Percentiles rank a stretch among this genome's conserved stretches.
phyloP scores from a whole-genome alignment of 1,284 basidiomycete genomes.

The Boletellus sp. region DNA sequence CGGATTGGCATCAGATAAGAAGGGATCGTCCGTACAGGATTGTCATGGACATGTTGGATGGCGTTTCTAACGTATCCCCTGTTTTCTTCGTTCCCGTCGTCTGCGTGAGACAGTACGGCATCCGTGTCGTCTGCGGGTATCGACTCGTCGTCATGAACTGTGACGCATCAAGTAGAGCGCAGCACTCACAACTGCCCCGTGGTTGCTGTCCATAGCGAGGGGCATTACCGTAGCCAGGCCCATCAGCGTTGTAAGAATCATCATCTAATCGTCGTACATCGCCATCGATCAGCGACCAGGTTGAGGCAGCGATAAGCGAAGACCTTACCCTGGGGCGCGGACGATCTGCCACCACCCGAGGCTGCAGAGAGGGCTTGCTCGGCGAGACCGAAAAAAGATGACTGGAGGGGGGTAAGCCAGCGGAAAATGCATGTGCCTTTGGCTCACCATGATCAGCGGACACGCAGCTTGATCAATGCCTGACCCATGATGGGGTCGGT shows the following conservation, averaged over 20 bases:
- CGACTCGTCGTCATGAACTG: slow-evolving; percentile 1
- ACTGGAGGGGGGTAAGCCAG: slow-evolving; percentile 38
- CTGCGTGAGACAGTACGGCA: slow-evolving; percentile 47
- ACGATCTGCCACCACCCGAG: slow-evolving; percentile 43
- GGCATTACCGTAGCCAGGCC: slow-evolving; percentile 12
- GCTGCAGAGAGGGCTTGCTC: slow-evolving; percentile 47
- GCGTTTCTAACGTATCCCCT: slow-evolving; percentile 18
- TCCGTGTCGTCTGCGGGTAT: slow-evolving; percentile 53
- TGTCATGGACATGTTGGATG: slow-evolving; percentile 24
- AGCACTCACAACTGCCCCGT: slow-evolving; percentile 34
- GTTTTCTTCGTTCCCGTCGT: slow-evolving; percentile 6
- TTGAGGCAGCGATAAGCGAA: neutral
- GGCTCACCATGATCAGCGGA: slow-evolving; percentile 29
- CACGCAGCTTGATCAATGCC: slow-evolving; percentile 7
- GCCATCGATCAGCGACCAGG: slow-evolving; percentile 7
- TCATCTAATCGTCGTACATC: slow-evolving; percentile 16
- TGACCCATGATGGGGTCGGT: slow-evolving; percentile 10
- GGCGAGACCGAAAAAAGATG: slow-evolving; percentile 62
- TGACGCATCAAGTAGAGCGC: neutral
- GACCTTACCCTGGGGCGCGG: slow-evolving; percentile 23
- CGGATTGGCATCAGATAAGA: neutral
- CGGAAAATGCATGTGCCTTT: neutral
- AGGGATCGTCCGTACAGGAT: slow-evolving; percentile 12
- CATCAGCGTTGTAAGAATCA: too few relatives aligned
- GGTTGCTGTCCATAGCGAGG: slow-evolving; percentile 38